Conservation (phyloP, 495 filamentous ascomycete genomes). For the Tirmania nivea region DNA sequence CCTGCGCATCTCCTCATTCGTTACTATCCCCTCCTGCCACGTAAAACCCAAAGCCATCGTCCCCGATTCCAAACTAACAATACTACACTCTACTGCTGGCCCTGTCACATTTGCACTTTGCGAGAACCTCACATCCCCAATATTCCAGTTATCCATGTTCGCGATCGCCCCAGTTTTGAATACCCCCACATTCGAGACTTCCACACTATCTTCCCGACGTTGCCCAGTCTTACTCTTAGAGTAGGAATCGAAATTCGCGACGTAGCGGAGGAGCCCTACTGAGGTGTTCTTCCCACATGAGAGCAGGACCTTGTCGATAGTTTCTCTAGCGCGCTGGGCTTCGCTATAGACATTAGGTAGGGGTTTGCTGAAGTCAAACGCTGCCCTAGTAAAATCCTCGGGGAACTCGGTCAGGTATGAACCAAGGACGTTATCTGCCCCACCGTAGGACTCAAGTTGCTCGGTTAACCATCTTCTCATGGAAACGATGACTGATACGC, state of each 20-base stretch:
- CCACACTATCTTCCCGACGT: not conserved
- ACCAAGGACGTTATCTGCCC: not conserved
- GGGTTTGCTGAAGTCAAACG: not conserved
- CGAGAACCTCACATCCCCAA: not conserved
- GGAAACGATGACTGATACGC: not conserved
- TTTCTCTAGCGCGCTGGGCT: not conserved
- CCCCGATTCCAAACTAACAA: not conserved
- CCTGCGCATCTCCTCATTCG: not conserved
- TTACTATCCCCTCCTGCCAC: not conserved
- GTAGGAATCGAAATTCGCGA: not conserved
- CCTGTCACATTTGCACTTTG: not conserved
- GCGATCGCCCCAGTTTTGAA: not conserved
- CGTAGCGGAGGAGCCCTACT: not conserved
- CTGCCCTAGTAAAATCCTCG: not conserved
- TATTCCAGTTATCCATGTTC: not conserved
- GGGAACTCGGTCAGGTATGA: not conserved
- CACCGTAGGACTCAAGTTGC: not conserved
- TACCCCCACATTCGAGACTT: not conserved
- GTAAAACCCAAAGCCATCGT: not conserved
- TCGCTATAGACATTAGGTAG: not conserved
- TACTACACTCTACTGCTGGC: not conserved
- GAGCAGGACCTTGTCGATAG: not conserved
- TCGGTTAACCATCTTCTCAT: not conserved
- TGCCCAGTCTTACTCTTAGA: not conserved
- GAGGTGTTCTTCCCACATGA: not conserved